These are phyloP conservation scores for Omphalotus olearius DNA, from an alignment of 1,284 basidiomycete genomes.

Conservation along the genomic window DNA sequence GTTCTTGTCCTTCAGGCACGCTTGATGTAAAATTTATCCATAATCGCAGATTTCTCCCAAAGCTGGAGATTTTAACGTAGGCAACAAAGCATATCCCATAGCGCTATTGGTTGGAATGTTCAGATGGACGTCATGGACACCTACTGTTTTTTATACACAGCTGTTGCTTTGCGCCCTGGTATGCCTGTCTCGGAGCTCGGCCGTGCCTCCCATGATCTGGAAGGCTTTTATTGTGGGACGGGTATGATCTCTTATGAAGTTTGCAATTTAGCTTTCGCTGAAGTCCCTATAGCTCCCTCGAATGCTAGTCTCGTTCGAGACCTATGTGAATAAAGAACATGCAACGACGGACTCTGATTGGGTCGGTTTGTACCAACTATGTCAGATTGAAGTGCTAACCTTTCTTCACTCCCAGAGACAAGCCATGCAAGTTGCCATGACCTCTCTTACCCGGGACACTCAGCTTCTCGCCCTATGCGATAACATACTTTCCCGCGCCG, in stretches of 20 bases:
- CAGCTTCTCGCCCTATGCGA: constrained; percentile 50
- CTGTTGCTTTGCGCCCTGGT: constrained; percentile 56
- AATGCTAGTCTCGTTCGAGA: constrained; percentile 51
- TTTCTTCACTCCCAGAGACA: constrained; percentile 35
- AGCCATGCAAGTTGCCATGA: constrained; percentile 53
- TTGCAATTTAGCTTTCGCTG: constrained; percentile 3
- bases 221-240: constrained; percentile 68
- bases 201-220: constrained; percentile 47
- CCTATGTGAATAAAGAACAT: constrained; percentile 47
- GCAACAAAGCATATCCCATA: constrained; percentile 48
- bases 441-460: constrained; percentile 41
- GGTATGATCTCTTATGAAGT: constrained; percentile 34
- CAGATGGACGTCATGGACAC: constrained; percentile 64
- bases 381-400: neutral
- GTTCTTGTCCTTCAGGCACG: constrained; percentile 19
- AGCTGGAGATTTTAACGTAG: constrained; percentile 58
- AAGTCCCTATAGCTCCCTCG: constrained; percentile 50
- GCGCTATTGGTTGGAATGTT: constrained; percentile 54
- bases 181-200: constrained; percentile 51
- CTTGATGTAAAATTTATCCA: neutral
- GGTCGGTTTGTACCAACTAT: constrained; percentile 33
- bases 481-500: constrained; percentile 31
- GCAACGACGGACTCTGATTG: constrained; percentile 46
- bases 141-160: constrained; percentile 65
- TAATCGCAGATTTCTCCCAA: constrained; percentile 48